phyloP scores from a whole-genome alignment of 441 rosid species.

The Syzygium malaccense region DNA sequence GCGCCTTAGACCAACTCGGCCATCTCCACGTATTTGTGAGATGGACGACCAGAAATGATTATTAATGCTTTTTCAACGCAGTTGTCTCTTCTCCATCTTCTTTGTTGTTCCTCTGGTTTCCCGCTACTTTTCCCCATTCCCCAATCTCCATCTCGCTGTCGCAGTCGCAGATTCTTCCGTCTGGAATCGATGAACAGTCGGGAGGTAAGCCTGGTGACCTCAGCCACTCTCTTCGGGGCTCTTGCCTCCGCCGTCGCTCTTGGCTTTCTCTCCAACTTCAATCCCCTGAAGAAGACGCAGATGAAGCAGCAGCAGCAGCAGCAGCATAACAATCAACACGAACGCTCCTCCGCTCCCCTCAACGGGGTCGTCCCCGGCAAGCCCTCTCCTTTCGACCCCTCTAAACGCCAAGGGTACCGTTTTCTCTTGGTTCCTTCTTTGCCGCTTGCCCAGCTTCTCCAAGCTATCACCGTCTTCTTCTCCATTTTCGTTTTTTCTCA shows the following conservation, averaged over 20 bases:
- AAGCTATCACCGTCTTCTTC: background rate
- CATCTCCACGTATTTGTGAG: constrained; percentile 29
- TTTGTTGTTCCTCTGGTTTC: background rate
- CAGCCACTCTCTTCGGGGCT: constrained; percentile 63
- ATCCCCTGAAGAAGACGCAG: constrained; percentile 12
- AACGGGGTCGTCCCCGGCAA: constrained; percentile 26
- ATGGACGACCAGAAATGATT: accelerated
- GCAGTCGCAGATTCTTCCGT: background rate
- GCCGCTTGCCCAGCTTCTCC: background rate
- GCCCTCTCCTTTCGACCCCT: constrained; percentile 45
- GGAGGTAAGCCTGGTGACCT: constrained; percentile 45
- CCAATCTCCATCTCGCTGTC: background rate
- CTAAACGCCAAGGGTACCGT: constrained; percentile 70
- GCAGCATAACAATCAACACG: background rate
- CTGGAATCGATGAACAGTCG: constrained; percentile 42
- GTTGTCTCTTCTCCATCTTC: background rate
- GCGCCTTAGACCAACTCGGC: constrained; percentile 99
- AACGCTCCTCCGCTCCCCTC: constrained; percentile 16
- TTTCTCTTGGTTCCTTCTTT: background rate
- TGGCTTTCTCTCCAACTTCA: constrained; percentile 32
- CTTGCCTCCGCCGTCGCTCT: constrained; percentile 49
- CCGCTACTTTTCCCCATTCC: background rate
- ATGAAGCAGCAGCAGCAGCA: background rate
- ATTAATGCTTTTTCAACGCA: too few relatives aligned
- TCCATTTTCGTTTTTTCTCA: background rate